These are phyloP conservation scores for Viola odorata DNA, from an alignment of 345 rosid species.

Conservation along the genomic window DNA sequence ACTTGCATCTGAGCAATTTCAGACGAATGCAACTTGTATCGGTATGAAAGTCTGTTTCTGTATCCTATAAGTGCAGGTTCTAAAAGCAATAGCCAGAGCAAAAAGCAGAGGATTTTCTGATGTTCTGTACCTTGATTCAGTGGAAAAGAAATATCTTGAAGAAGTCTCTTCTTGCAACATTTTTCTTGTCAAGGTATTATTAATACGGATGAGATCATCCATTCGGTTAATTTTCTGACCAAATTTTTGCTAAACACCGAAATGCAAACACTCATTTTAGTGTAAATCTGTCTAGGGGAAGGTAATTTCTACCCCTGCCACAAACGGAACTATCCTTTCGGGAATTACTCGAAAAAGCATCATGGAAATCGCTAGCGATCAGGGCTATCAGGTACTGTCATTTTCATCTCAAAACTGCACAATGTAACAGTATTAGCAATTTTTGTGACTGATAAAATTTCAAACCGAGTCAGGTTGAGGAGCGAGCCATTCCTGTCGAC, in stretches of 20 bases:
- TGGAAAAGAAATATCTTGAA: slow-evolving; percentile 52
- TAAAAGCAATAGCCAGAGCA: slow-evolving; percentile 57
- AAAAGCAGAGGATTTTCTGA: slow-evolving; percentile 75
- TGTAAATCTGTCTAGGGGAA: slow-evolving; percentile 38
- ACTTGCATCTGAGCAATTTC: neutral
- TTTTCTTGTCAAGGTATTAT: slow-evolving; percentile 65
- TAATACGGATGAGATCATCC: no score
- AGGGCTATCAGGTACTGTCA: slow-evolving; percentile 51
- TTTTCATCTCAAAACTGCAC: neutral
- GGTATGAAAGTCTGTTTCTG: neutral
- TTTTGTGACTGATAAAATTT: neutral
- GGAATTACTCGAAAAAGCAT: slow-evolving; percentile 77
- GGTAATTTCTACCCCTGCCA: slow-evolving; percentile 62
- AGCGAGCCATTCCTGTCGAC: slow-evolving; percentile 33
- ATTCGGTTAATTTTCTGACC: no score
- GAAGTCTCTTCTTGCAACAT: slow-evolving; percentile 87
- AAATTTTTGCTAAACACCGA: neutral
- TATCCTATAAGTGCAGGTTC: slow-evolving; percentile 37
- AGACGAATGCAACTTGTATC: neutral
- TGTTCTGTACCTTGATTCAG: slow-evolving; percentile 79
- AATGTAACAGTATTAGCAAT: neutral
- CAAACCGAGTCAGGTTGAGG: slow-evolving; percentile 32
- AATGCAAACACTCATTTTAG: neutral
- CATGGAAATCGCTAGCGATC: slow-evolving; percentile 61
- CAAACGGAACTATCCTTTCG: slow-evolving; percentile 65